Base-by-base conservation (phyloP, 2,329 filamentous ascomycete species). In the Drechslera avenae region DNA sequence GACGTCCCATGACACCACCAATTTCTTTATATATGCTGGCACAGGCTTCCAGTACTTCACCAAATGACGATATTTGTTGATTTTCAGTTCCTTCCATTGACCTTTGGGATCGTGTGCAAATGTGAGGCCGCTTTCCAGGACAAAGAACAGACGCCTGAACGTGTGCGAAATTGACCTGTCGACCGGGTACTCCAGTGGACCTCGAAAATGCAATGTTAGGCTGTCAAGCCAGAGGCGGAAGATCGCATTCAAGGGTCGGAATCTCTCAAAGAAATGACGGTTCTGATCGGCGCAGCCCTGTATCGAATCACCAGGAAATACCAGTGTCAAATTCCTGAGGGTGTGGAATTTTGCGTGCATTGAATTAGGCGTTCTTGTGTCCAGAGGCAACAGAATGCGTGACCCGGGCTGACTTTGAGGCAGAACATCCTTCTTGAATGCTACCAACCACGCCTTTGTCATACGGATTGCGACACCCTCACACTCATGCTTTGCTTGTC, bases 1-100 rank as follows among this genome's bases (percentile, higher is more conserved):
- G 16, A 49, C 13, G 14, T 44, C 39, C 46, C 46, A 49, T 16
- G 46, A 49, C 19, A 44, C 12, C 3, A 44, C 39, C 23, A 44
- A 23, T 19, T 14, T 37, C 17, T 18, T 44, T 8, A 44, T 43
- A 18, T 30, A 49, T 4, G 32, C 10, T 16, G 21, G 46, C 32
- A 37, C 17, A 6, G 46, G 39, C 26, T 19, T 19, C 46, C 46
- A 49, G 16, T 14, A 19, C 4, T 16, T 18, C 32, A 28, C 17
- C 39, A 18, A 13, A 1, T 12, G 16, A 12, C 19, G 3, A 30
- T 44, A 37, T 16, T 44, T 44, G 32, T 36, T 41, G 17, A 36
- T 14, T 10, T 21, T 21, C 14, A 42, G 16, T 9, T 30, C 12
- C 13, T 8, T 5, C 9, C 1, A 13, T 18, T 36, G 46, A 9